A percentile compares a stretch with the other conserved stretches of the same genome.
Conservation (phyloP, 2,329 filamentous ascomycete genomes). For the Diaporthe aspalathi region DNA sequence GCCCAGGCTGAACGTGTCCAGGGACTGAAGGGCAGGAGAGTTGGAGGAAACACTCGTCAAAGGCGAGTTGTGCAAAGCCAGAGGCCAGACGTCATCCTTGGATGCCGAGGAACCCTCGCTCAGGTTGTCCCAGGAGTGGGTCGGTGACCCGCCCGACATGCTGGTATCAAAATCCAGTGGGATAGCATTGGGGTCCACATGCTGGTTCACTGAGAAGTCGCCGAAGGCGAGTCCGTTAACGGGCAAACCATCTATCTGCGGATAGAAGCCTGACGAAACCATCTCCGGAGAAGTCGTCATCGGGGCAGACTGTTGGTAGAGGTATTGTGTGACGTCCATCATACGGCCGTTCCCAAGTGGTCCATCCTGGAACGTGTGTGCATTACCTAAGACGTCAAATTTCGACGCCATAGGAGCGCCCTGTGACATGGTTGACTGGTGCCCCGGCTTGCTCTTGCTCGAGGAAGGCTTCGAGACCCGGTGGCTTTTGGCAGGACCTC, state of each 20-base stretch:
- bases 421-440: slow-evolving; percentile 62
- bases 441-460: slow-evolving; percentile 56
- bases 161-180: slow-evolving; percentile 64
- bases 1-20: slow-evolving; percentile 37
- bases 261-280: slow-evolving; percentile 55
- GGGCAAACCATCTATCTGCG: slow-evolving; percentile 58
- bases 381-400: slow-evolving; percentile 65
- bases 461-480: slow-evolving; percentile 55
- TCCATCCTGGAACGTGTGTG: slow-evolving; percentile 55
- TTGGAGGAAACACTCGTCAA: slow-evolving; percentile 49
- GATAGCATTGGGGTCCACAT: slow-evolving; percentile 68
- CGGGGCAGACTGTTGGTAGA: slow-evolving; percentile 62
- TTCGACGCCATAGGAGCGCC: slow-evolving; percentile 61
- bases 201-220: slow-evolving; percentile 58
- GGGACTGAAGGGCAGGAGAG: slow-evolving; percentile 34
- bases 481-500: slow-evolving; percentile 58
- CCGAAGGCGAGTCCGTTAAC: slow-evolving; percentile 57
- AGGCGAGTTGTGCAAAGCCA: slow-evolving; percentile 55
- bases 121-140: slow-evolving; percentile 63
- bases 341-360: slow-evolving; percentile 52
- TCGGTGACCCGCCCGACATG: slow-evolving; percentile 62
- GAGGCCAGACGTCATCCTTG: slow-evolving; percentile 62
- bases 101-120: slow-evolving; percentile 66
- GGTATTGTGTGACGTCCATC: slow-evolving; percentile 63
- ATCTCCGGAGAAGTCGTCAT: slow-evolving; percentile 60